phyloP scores from a whole-genome alignment of 225 moss, liverwort and hornwort genomes.

The Polytrichum commune region DNA sequence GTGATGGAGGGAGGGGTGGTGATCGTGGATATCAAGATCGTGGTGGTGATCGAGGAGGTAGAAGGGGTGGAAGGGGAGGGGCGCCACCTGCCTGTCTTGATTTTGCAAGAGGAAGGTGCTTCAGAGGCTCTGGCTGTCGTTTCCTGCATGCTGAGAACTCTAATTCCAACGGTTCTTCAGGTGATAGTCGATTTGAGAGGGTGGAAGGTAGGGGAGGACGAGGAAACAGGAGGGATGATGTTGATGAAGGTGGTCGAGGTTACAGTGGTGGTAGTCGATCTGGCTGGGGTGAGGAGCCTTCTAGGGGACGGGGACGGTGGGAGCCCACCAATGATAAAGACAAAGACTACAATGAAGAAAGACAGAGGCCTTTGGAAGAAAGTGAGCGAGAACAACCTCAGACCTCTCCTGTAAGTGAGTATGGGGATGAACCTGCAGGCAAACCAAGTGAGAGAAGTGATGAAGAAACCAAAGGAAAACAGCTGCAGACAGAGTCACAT shows the following conservation, averaged over 20 bases:
- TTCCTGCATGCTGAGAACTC: constrained; percentile 56
- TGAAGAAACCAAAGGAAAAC: constrained; percentile 15
- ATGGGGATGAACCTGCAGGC: constrained; percentile 28
- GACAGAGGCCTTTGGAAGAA: constrained; percentile 28
- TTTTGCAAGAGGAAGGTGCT: constrained; percentile 60
- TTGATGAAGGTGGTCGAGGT: constrained; percentile 37
- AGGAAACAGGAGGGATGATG: constrained; percentile 32
- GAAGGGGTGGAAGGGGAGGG: constrained; percentile 50
- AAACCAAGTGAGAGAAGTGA: constrained; percentile 25
- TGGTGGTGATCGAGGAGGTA: constrained; percentile 35
- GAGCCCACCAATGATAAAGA: constrained; percentile 35
- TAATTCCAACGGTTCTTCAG: constrained; percentile 24
- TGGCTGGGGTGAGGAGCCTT: constrained; percentile 34
- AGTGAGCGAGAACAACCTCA: constrained; percentile 28
- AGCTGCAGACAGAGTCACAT: constrained; percentile 10
- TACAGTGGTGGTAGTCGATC: constrained; percentile 30
- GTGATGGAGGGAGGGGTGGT: constrained; percentile 61
- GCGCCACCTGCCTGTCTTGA: constrained; percentile 54
- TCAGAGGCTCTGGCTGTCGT: constrained; percentile 59
- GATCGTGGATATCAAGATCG: constrained; percentile 57
- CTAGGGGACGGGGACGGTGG: constrained; percentile 36
- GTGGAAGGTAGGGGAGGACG: constrained; percentile 41
- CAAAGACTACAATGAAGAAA: constrained; percentile 25
- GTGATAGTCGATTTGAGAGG: constrained; percentile 37
- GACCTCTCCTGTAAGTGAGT: constrained; percentile 42